Conservation (phyloP, 345 rosid genomes). For the Euclidium syriacum region DNA sequence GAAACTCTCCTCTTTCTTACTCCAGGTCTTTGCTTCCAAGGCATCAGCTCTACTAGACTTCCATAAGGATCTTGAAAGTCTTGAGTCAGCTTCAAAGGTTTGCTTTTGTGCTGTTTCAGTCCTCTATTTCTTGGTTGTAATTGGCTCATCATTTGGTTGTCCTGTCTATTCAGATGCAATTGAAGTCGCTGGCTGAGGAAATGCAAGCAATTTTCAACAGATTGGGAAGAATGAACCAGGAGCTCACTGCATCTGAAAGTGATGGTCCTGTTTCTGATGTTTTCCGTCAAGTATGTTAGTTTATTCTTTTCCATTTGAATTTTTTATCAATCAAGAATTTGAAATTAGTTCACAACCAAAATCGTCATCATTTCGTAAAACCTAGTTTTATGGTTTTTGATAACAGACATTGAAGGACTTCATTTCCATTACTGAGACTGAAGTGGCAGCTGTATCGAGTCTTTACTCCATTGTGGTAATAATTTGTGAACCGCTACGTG, state of each 20-base stretch:
- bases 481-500: constrained; percentile 23
- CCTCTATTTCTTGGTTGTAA: background rate
- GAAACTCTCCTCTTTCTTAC: constrained; percentile 6
- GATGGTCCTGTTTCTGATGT: constrained; percentile 95
- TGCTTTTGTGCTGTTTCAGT: constrained; percentile 10
- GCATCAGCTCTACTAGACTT: constrained; percentile 77
- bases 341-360: constrained; percentile 1
- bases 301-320: constrained; percentile 6
- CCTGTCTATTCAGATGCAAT: constrained; percentile 64
- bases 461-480: constrained; percentile 80
- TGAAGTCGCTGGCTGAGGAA: constrained; percentile 95
- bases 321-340: background rate
- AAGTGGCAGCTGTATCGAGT: constrained; percentile 61
- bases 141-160: constrained; percentile 7
- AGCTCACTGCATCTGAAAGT: constrained; percentile 74
- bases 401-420: constrained; percentile 59
- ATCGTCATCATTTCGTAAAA: background rate
- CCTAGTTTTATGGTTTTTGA: background rate
- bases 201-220: constrained; percentile 98
- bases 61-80: constrained; percentile 73
- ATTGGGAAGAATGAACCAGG: constrained; percentile 87
- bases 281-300: constrained; percentile 61
- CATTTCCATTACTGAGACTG: constrained; percentile 57
- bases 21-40: constrained; percentile 74
- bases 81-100: constrained; percentile 90